phyloP scores from a whole-genome alignment of 352 stramenopile genomes.

The Pythium graminicola region DNA sequence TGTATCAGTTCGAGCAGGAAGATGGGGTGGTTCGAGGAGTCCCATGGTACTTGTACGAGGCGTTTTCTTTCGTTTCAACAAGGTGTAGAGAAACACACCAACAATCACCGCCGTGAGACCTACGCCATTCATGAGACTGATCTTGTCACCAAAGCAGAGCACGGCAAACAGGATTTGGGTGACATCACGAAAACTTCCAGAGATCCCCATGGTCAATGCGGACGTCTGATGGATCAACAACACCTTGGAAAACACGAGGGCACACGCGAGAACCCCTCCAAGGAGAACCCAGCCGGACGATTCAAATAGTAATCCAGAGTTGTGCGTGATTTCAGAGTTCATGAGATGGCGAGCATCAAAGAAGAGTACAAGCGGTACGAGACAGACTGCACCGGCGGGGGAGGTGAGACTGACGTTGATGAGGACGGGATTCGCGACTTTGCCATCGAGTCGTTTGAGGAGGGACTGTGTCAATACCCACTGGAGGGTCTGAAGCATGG shows the following conservation, averaged over 20 bases:
- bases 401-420: conserved; percentile 83
- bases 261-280: conserved; percentile 48
- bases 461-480: conserved; percentile 85
- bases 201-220: conserved; percentile 69
- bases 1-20: background rate
- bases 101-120: conserved; percentile 59
- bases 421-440: conserved; percentile 49
- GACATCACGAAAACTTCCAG: conserved; percentile 72
- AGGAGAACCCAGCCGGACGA: conserved; percentile 61
- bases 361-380: conserved; percentile 61
- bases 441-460: conserved; percentile 53
- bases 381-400: conserved; percentile 53
- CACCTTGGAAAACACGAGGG: conserved; percentile 78
- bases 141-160: conserved; percentile 62
- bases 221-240: conserved; percentile 80
- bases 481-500: conserved; percentile 61
- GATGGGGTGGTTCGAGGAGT: too few species aligned
- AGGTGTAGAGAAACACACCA: conserved; percentile 71
- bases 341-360: conserved; percentile 43
- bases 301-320: conserved; percentile 41
- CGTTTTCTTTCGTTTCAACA: conserved; percentile 38
- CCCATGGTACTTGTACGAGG: background rate
- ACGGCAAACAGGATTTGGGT: conserved; percentile 75
- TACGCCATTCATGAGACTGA: conserved; percentile 54
- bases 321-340: conserved; percentile 49